phyloP scores from a whole-genome alignment of 148 eudicot genomes.

The Selenicereus undatus region DNA sequence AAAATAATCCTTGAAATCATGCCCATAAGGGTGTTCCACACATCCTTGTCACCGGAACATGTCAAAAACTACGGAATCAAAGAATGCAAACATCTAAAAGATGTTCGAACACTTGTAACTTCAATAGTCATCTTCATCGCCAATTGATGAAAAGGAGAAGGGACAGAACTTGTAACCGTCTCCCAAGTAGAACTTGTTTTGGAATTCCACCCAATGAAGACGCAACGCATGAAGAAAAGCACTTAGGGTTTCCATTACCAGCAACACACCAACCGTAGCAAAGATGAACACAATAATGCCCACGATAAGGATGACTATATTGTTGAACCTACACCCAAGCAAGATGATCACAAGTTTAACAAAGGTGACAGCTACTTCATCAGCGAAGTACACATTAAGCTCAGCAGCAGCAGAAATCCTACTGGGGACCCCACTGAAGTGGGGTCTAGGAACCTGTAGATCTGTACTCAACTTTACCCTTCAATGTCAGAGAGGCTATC shows the following conservation, averaged over 20 bases:
- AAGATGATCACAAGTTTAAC: background rate
- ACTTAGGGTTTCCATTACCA: conserved; percentile 94
- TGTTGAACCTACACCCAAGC: conserved; percentile 56
- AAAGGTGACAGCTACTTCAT: background rate
- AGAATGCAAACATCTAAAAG: conserved; percentile 7
- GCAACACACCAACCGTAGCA: conserved; percentile 86
- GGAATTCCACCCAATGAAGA: conserved; percentile 96
- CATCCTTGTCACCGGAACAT: conserved; percentile 20
- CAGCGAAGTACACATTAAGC: background rate
- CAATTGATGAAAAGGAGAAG: conserved; percentile 53
- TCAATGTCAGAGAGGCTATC: background rate
- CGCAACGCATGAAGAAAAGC: conserved; percentile 91
- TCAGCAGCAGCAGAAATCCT: background rate
- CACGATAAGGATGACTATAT: conserved; percentile 49
- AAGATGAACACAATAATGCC: conserved; percentile 67
- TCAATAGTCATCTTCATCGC: conserved; percentile 56
- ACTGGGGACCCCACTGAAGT: background rate
- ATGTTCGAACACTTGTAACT: conserved; percentile 1
- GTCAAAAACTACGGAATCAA: conserved; percentile 24
- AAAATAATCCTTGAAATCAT: conserved; percentile 22
- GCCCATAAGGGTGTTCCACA: conserved; percentile 18
- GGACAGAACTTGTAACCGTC: conserved; percentile 88
- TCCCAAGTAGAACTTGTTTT: conserved; percentile 86
- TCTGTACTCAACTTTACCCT: background rate
- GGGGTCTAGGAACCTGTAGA: background rate